These are phyloP conservation scores for Fusarium goolgardi DNA, from an alignment of 2,329 filamentous ascomycete species.

Conservation along the genomic window DNA sequence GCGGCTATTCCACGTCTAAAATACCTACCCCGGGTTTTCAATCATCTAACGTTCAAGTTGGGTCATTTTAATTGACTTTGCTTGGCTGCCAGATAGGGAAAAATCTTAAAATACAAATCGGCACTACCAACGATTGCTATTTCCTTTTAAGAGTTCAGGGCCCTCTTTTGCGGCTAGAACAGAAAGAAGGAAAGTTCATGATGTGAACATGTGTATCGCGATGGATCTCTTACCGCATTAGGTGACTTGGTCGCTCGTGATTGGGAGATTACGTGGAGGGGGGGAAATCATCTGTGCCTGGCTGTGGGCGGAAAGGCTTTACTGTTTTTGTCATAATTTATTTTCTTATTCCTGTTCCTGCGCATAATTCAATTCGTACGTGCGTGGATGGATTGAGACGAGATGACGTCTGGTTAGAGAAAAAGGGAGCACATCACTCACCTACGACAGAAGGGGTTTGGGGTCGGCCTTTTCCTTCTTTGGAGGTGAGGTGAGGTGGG, in stretches of 20 bases:
- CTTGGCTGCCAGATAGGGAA: slow-evolving; percentile 27
- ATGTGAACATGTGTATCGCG: neutral
- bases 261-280: slow-evolving; percentile 24
- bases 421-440: slow-evolving; percentile 7
- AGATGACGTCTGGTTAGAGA: slow-evolving; percentile 28
- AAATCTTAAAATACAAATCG: slow-evolving; percentile 13
- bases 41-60: neutral
- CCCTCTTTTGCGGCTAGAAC: slow-evolving; percentile 5
- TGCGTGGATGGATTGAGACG: slow-evolving; percentile 2
- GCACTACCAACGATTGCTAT: slow-evolving; percentile 1
- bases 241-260: slow-evolving; percentile 29
- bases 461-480: slow-evolving; percentile 39
- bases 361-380: neutral
- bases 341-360: slow-evolving; percentile 13
- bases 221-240: slow-evolving; percentile 36
- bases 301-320: slow-evolving; percentile 15
- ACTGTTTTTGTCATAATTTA: slow-evolving; percentile 53
- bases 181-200: slow-evolving; percentile 25
- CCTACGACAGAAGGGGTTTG: slow-evolving; percentile 36
- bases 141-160: neutral
- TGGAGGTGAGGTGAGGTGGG: slow-evolving; percentile 35
- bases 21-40: slow-evolving; percentile 20
- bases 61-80: neutral
- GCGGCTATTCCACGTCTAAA: slow-evolving; percentile 23
- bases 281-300: neutral